A percentile compares a stretch with the other conserved stretches of the same genome.
Conservation (phyloP, 352 stramenopile species). For the Phytopythium kandeliae region DNA sequence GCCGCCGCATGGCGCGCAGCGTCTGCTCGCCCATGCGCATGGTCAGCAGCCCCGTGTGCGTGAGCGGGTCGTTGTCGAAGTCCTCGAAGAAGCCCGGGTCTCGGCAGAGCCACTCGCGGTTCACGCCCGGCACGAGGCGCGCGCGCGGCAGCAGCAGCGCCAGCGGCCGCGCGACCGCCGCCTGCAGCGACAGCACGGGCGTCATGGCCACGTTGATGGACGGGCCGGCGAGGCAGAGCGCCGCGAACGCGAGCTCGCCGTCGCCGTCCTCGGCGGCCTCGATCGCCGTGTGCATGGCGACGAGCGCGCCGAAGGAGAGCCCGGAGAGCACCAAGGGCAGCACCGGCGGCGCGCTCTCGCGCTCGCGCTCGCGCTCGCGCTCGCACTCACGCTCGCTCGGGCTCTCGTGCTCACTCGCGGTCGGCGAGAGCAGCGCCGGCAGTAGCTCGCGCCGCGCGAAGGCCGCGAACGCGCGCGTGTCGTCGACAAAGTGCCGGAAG, state of each 20-base stretch:
- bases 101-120: conserved; percentile 24
- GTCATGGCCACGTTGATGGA: conserved; percentile 33
- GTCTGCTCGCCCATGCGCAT: conserved; percentile 30
- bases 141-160: conserved; percentile 22
- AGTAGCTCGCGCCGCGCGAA: conserved; percentile 21
- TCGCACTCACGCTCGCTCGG: too few relatives aligned
- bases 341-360: too few relatives aligned
- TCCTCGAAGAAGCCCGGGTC: conserved; percentile 27
- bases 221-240: conserved; percentile 24
- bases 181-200: conserved; percentile 26
- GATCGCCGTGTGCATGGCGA: conserved; percentile 34
- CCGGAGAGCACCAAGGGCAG: conserved; percentile 33
- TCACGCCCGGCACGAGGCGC: conserved; percentile 34
- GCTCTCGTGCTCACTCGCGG: too few relatives aligned
- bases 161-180: conserved; percentile 23
- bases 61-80: conserved; percentile 34
- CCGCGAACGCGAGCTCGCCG: conserved; percentile 31
- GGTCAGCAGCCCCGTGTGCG: conserved; percentile 28
- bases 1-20: conserved; percentile 30
- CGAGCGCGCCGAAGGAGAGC: conserved; percentile 30
- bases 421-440: conserved; percentile 4
- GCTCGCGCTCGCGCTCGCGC: too few relatives aligned
- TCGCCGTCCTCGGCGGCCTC: too few relatives aligned
- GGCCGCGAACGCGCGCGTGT: conserved; percentile 36
- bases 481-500: conserved; percentile 35